These are phyloP conservation scores for Phytophthora tubulina DNA, from an alignment of 352 stramenopile species.

Conservation along the genomic window DNA sequence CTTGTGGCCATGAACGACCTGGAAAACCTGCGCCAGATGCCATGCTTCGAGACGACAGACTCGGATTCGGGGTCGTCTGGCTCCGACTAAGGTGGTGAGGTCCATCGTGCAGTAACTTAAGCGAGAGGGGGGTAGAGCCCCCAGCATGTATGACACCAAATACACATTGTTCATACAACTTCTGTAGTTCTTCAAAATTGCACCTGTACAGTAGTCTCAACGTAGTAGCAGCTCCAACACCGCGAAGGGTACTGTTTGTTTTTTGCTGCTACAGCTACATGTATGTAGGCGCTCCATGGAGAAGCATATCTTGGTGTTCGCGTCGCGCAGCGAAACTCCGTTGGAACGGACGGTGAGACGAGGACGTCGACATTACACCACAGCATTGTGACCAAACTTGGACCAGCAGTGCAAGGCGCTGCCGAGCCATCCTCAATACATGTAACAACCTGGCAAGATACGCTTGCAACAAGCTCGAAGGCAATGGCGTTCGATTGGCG, in stretches of 20 bases:
- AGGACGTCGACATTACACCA: neutral
- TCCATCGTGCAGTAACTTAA: constrained; percentile 14
- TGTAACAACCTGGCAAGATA: no score
- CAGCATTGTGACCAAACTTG: no score
- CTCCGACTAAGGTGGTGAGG: constrained; percentile 17
- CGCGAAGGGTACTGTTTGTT: no score
- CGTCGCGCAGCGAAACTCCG: neutral
- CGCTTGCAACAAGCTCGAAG: no score
- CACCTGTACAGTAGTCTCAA: no score
- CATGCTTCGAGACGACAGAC: constrained; percentile 50
- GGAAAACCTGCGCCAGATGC: constrained; percentile 55
- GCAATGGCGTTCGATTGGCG: no score
- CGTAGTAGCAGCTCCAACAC: no score
- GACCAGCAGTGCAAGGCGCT: no score
- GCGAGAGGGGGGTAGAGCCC: neutral
- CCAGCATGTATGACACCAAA: neutral
- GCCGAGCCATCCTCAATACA: no score
- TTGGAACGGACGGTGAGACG: neutral
- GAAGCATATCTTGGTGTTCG: constrained; percentile 1
- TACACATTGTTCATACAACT: constrained; percentile 7
- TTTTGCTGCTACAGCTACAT: no score
- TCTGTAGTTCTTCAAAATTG: neutral
- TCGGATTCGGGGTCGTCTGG: constrained; percentile 33
- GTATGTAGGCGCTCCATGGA: no score
- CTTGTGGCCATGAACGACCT: constrained; percentile 64